These are phyloP conservation scores for Glebionis coronaria DNA, from an alignment of 129 eudicot species.

Conservation along the genomic window DNA sequence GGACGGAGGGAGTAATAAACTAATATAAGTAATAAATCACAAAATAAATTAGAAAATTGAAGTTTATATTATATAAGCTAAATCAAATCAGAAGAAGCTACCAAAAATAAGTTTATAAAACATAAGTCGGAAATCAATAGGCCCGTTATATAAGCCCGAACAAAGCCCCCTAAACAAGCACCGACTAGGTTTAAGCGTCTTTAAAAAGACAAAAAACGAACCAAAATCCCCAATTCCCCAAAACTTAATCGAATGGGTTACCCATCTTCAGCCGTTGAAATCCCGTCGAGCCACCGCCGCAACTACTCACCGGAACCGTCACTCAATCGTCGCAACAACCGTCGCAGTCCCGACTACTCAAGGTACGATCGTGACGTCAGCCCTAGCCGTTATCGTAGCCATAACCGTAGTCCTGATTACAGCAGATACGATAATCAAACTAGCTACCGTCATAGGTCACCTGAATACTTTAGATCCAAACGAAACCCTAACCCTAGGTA, in stretches of 20 bases:
- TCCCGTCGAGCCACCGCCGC: slow-evolving; percentile 44
- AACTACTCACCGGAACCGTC: slow-evolving; percentile 21
- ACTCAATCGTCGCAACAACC: slow-evolving; percentile 30
- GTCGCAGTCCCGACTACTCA: slow-evolving; percentile 37
- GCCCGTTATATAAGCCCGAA: too few species aligned
- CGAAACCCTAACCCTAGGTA: slow-evolving; percentile 38
- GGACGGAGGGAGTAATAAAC: too few species aligned
- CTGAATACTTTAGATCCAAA: slow-evolving; percentile 52
- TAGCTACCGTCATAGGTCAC: slow-evolving; percentile 41
- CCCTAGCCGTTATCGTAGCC: slow-evolving; percentile 58
- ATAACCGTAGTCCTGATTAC: slow-evolving; percentile 59
- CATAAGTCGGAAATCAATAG: too few species aligned
- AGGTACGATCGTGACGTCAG: slow-evolving; percentile 46
- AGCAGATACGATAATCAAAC: slow-evolving; percentile 39
- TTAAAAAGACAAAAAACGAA: too few species aligned
- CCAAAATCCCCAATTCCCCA: too few species aligned
- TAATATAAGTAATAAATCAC: too few species aligned
- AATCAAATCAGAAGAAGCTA: too few species aligned
- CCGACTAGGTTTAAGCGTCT: too few species aligned
- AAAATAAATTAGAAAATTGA: too few species aligned
- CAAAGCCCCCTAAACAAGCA: too few species aligned
- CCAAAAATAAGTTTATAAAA: too few species aligned
- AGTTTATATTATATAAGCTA: too few species aligned
- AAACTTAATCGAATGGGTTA: slow-evolving; percentile 37
- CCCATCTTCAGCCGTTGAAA: slow-evolving; percentile 48